A percentile compares a stretch with the other conserved stretches of the same genome.
Evolutionary conservation across 805 yeast genomes (phyloP).

Genomic region (Candida golubevii): DNA sequence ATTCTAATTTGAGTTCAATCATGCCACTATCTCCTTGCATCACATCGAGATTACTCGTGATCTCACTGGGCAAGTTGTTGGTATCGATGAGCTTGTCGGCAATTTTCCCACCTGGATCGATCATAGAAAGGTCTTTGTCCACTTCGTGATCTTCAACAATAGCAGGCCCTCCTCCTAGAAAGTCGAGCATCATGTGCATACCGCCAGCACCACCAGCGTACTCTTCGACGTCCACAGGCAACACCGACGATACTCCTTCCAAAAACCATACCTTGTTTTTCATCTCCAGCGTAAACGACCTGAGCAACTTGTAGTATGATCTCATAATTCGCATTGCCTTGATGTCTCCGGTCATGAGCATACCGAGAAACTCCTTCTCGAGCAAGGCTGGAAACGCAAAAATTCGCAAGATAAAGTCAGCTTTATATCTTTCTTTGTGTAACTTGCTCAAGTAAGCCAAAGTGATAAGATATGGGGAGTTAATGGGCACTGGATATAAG

Average conservation of each 20-base stretch:
- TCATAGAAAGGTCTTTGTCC: constrained; percentile 36
- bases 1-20: constrained; percentile 29
- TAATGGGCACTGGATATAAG: constrained; percentile 76
- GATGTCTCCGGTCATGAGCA: constrained; percentile 79
- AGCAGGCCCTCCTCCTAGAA: constrained; percentile 64
- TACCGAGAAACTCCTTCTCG: constrained; percentile 72
- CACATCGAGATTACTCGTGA: constrained; percentile 46
- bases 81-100: constrained; percentile 50
- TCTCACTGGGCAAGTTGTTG: constrained; percentile 53
- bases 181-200: constrained; percentile 88
- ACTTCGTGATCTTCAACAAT: constrained; percentile 35
- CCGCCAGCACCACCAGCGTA: constrained; percentile 85
- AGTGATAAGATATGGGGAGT: constrained; percentile 85
- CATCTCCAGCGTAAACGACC: constrained; percentile 82
- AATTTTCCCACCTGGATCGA: constrained; percentile 42
- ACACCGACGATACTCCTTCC: constrained; percentile 75
- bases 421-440: constrained; percentile 74
- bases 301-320: constrained; percentile 74
- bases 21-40: constrained; percentile 46
- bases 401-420: constrained; percentile 80
- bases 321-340: constrained; percentile 90
- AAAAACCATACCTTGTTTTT: constrained; percentile 90
- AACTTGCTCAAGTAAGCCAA: constrained; percentile 80
- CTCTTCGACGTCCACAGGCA: constrained; percentile 89
- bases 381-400: constrained; percentile 92